Evolutionary conservation across 2,329 filamentous ascomycete genomes (phyloP).

Genomic region (Scedosporium minutisporum): DNA sequence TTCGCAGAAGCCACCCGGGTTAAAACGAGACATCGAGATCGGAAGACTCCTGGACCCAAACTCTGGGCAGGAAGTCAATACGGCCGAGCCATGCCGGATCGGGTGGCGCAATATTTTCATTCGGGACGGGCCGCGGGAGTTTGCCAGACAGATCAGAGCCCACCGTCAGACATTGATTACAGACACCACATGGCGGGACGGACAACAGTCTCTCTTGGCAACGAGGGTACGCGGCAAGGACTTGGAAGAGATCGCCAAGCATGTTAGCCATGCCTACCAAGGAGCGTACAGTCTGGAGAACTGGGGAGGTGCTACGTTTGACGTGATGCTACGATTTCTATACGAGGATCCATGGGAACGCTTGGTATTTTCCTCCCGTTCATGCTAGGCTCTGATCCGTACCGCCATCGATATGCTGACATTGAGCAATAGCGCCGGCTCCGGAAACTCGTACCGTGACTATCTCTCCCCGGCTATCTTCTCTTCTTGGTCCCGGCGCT

Average conservation of each 20-base stretch:
- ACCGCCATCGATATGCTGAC: too few relatives aligned
- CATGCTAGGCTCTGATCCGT: too few relatives aligned
- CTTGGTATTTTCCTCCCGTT: slow-evolving; percentile 29
- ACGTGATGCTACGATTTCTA: slow-evolving; percentile 97
- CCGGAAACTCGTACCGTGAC: slow-evolving; percentile 78
- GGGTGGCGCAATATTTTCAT: slow-evolving; percentile 89
- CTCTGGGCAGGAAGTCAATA: slow-evolving; percentile 64
- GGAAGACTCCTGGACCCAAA: slow-evolving; percentile 59
- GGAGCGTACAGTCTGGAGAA: slow-evolving; percentile 94
- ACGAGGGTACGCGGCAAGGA: slow-evolving; percentile 95
- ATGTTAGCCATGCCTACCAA: slow-evolving; percentile 85
- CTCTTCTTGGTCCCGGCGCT: too few relatives aligned
- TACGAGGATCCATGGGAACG: slow-evolving; percentile 99
- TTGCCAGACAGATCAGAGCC: slow-evolving; percentile 84
- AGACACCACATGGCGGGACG: slow-evolving; percentile 99
- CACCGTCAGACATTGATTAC: slow-evolving; percentile 96
- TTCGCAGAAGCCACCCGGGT: slow-evolving; percentile 52
- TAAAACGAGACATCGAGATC: slow-evolving; percentile 85
- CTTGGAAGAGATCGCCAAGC: slow-evolving; percentile 86
- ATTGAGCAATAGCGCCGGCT: slow-evolving; percentile 55
- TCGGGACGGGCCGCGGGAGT: slow-evolving; percentile 80
- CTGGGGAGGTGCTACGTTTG: slow-evolving; percentile 98
- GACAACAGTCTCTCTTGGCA: slow-evolving; percentile 91
- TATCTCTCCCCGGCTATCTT: too few relatives aligned
- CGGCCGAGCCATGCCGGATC: slow-evolving; percentile 60